Percentiles rank a stretch among this genome's conserved stretches.
These are phyloP conservation scores for Tetrahymena elliotti DNA, from an alignment of 73 alveolate genomes.

Conservation along the genomic window DNA sequence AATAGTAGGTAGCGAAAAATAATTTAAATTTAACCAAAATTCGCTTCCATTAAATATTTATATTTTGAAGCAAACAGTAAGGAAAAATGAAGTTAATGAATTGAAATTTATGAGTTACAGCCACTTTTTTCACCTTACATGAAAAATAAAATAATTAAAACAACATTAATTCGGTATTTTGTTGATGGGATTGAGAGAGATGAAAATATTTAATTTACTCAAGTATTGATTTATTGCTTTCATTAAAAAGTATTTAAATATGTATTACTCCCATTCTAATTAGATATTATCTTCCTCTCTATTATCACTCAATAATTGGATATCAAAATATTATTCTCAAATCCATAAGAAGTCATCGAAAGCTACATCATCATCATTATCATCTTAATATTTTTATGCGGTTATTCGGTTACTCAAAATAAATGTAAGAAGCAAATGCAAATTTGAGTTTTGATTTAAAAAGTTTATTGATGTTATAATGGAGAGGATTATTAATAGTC, in stretches of 20 bases:
- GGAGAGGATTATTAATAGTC: not conserved
- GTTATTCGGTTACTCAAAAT: not conserved
- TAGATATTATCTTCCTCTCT: not conserved
- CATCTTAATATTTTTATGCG: not conserved
- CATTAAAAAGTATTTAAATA: not conserved
- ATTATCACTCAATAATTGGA: not conserved
- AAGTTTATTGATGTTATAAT: not conserved
- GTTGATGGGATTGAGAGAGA: not conserved
- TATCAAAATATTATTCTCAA: not conserved
- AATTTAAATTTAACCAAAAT: not conserved
- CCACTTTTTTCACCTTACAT: not conserved
- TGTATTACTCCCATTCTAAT: not conserved
- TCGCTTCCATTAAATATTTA: not conserved
- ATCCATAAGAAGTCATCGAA: no score
- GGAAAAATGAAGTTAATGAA: not conserved
- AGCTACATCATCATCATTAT: not conserved
- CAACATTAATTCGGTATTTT: not conserved
- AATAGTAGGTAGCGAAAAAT: no score
- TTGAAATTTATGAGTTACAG: not conserved
- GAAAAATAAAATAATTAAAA: no score
- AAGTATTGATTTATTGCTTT: not conserved
- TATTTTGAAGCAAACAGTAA: no score
- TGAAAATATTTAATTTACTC: no score
- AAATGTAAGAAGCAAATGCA: not conserved
- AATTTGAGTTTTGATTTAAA: not conserved